Evolutionary conservation across 345 rosid genomes (phyloP), one percentile per base, ranked within the genome.

Genomic region (Arabidopsis suecica): DNA sequence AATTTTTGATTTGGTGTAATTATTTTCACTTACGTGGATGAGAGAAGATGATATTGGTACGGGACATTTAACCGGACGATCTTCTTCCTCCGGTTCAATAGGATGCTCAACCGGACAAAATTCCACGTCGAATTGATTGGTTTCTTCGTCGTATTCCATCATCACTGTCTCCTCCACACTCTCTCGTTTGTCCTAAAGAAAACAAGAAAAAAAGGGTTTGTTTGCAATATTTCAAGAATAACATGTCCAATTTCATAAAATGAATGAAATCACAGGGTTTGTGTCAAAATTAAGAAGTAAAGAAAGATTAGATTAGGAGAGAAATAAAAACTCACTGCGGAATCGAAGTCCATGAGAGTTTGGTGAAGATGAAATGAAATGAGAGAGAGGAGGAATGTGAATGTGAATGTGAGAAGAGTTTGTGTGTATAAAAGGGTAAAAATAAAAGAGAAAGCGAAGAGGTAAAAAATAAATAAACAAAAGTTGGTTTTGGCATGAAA

Each of bases 81-180:
- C 98, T 85, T 93, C 96, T 61, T 89, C 96, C 58, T 72, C 84
- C 4, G 98, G 98, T 83, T 93, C 98, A 77, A 84, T 28, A 23
- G 97, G 98, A 54, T 93, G 98, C 32, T 89, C 93, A 56, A 93
- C 85, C 3, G 98, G 98, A 88, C 89, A 87, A 79, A 93, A 87
- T 16, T 89, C 92, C 2, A 79, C 71, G 41, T 90, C 89, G 7
- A 79, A 28, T 11, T 82, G 55, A 60, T 78, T 49, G 2, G 12
- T 59, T 44, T 41, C 81, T 51, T 66, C 78, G 18, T 64, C 81
- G 49, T 78, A 51, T 16, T 78, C 81, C 81, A 72, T 72, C 73
- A 59, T 42, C 65, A 66, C 64, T 16, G 57, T 53, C 65, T 72
- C 73, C 73, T 78, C 77, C 68, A 56, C 61, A 32, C 22, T 49